Percentiles rank a stretch among this genome's conserved stretches.
Evolutionary conservation across 2,329 filamentous ascomycete species (phyloP).

Genomic region (Tympanopsis confertula): DNA sequence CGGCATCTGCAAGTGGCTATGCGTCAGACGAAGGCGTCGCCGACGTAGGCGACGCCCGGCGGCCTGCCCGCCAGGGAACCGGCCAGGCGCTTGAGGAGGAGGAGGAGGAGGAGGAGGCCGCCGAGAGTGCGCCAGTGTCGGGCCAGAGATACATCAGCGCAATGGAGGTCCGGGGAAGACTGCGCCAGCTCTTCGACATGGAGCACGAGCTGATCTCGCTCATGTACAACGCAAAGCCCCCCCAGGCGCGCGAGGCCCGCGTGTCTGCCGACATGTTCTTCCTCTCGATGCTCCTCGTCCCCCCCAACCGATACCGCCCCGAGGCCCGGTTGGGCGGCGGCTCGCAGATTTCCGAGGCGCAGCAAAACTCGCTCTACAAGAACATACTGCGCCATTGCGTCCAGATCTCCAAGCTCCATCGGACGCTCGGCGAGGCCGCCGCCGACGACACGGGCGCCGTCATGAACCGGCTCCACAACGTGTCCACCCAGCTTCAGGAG

Average conservation of each 20-base stretch:
- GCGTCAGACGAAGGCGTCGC: slow-evolving; percentile 60
- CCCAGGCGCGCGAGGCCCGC: slow-evolving; percentile 27
- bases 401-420: slow-evolving; percentile 61
- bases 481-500: slow-evolving; percentile 77
- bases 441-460: slow-evolving; percentile 26
- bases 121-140: slow-evolving; percentile 2
- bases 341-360: slow-evolving; percentile 72
- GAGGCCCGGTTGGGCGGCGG: slow-evolving; percentile 66
- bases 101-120: slow-evolving; percentile 24
- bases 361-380: slow-evolving; percentile 82
- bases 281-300: slow-evolving; percentile 72
- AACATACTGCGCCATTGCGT: slow-evolving; percentile 68
- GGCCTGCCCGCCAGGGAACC: slow-evolving; percentile 28
- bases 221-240: slow-evolving; percentile 72
- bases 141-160: slow-evolving; percentile 69
- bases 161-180: slow-evolving; percentile 69
- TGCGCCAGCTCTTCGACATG: slow-evolving; percentile 71
- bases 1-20: slow-evolving; percentile 26
- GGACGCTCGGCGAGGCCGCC: slow-evolving; percentile 44
- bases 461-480: slow-evolving; percentile 53
- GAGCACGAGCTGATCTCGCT: slow-evolving; percentile 75
- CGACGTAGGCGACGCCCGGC: slow-evolving; percentile 44
- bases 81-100: slow-evolving; percentile 24
- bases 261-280: slow-evolving; percentile 90
- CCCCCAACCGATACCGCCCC: slow-evolving; percentile 83